Evolutionary conservation across 306 rosid species (phyloP).

Genomic region (Alnus rubra): DNA sequence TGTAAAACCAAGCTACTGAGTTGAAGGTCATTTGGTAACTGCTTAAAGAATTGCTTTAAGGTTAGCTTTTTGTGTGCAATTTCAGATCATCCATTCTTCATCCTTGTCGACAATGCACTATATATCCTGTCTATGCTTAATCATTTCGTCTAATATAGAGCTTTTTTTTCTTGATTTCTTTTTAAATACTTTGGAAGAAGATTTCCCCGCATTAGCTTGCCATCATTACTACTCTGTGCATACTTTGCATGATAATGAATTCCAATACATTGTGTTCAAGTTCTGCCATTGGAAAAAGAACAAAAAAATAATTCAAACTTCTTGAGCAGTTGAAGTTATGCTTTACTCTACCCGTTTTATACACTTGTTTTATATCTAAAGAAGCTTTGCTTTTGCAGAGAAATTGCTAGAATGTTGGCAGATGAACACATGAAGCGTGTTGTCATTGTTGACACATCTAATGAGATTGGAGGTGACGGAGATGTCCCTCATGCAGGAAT

Average conservation of each 20-base stretch:
- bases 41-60: not conserved
- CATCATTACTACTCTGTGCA: not conserved
- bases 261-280: not conserved
- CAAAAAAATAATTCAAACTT: not conserved
- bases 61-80: not conserved
- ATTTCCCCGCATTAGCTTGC: not conserved
- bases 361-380: constrained; percentile 24
- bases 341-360: not conserved
- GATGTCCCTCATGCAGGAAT: constrained; percentile 96
- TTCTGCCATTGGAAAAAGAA: not conserved
- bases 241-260: not conserved
- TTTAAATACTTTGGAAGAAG: constrained; percentile 6
- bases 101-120: not conserved
- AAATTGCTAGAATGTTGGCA: constrained; percentile 95
- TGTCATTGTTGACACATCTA: constrained; percentile 95
- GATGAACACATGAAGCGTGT: constrained; percentile 88
- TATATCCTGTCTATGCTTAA: not conserved
- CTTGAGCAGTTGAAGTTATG: not conserved
- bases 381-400: constrained; percentile 59
- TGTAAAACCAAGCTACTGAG: constrained; percentile 3
- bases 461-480: constrained; percentile 98
- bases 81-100: constrained; percentile 9
- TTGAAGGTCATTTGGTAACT: not conserved
- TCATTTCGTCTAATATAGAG: not conserved
- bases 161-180: constrained; percentile 11